phyloP scores from a whole-genome alignment of 495 filamentous ascomycete species.

The Rostrohypoxylon terebratum region DNA sequence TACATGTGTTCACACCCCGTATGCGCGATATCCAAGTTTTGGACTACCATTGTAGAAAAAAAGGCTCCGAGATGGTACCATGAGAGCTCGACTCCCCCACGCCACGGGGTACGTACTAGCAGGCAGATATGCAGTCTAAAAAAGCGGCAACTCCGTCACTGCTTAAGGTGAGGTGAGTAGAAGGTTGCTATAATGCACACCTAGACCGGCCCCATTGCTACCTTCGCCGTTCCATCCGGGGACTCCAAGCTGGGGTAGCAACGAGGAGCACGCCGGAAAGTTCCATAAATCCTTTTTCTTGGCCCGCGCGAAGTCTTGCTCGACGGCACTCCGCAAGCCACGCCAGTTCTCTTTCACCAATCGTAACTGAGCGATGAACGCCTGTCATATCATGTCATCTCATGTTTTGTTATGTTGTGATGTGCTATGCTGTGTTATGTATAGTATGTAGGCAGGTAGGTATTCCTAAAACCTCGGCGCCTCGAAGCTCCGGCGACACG shows the following conservation, averaged over 20 bases:
- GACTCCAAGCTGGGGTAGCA: slow-evolving; percentile 22
- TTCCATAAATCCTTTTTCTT: slow-evolving; percentile 20
- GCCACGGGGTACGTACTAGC: background rate
- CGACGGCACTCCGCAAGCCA: background rate
- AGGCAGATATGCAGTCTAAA: slow-evolving; percentile 12
- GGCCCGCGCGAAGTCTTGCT: slow-evolving; percentile 34
- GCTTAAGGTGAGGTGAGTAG: slow-evolving; percentile 9
- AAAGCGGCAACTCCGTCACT: slow-evolving; percentile 14
- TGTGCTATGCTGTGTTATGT: too few species aligned
- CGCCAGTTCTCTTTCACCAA: background rate
- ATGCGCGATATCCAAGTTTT: slow-evolving; percentile 13
- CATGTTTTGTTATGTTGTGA: too few species aligned
- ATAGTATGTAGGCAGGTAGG: too few species aligned
- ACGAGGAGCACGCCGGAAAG: background rate
- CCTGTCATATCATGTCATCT: too few species aligned
- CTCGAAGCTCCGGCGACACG: slow-evolving; percentile 22
- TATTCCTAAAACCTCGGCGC: slow-evolving; percentile 2
- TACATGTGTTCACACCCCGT: slow-evolving; percentile 1
- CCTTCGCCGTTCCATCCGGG: slow-evolving; percentile 35
- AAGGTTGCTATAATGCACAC: background rate
- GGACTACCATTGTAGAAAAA: background rate
- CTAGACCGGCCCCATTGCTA: slow-evolving; percentile 26
- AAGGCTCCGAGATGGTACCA: slow-evolving; percentile 10
- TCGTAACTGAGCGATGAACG: background rate
- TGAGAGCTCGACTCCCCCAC: background rate